A percentile compares a stretch with the other conserved stretches of the same genome.
phyloP scores from a whole-genome alignment of 768 basidiomycete species.

The Boletellus emodensis region DNA sequence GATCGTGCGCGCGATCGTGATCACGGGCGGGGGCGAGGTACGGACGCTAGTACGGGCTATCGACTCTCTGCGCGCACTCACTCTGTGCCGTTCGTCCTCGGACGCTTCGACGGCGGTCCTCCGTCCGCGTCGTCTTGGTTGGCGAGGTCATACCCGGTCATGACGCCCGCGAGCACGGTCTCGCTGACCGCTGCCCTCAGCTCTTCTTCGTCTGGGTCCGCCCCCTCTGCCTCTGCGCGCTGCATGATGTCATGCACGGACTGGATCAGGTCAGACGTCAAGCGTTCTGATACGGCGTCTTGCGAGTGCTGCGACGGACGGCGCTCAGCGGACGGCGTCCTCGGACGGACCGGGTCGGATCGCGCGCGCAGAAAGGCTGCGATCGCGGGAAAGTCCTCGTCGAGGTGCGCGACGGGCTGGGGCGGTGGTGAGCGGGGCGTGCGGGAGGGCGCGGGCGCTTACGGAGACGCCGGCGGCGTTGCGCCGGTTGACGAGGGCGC shows the following conservation, averaged over 20 bases:
- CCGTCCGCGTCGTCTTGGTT: too few relatives aligned
- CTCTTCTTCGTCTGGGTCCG: slow-evolving; percentile 58
- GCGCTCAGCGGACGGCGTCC: slow-evolving; percentile 6
- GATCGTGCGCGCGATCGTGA: slow-evolving; percentile 31
- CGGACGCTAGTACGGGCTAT: slow-evolving; percentile 3
- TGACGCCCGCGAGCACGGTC: slow-evolving; percentile 64
- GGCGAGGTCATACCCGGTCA: slow-evolving; percentile 56
- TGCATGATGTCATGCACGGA: slow-evolving; percentile 67
- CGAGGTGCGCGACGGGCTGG: slow-evolving; percentile 63
- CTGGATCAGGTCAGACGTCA: slow-evolving; percentile 64
- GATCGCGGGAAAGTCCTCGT: slow-evolving; percentile 68
- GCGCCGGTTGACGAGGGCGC: slow-evolving; percentile 56
- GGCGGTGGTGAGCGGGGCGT: slow-evolving; percentile 8
- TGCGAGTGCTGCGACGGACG: slow-evolving; percentile 64
- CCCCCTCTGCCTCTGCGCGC: slow-evolving; percentile 50
- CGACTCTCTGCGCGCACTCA: not conserved
- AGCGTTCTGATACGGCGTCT: slow-evolving; percentile 61
- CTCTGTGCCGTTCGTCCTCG: slow-evolving; percentile 21
- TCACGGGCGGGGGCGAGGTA: slow-evolving; percentile 26
- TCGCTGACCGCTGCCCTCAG: slow-evolving; percentile 56
- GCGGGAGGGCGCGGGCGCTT: slow-evolving; percentile 36
- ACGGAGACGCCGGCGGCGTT: slow-evolving; percentile 79
- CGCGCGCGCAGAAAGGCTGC: slow-evolving; percentile 54
- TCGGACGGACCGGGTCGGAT: slow-evolving; percentile 11
- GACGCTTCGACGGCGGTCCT: too few relatives aligned